Evolutionary conservation across 2,329 filamentous ascomycete species (phyloP).

Genomic region (Anthostomella pinea): DNA sequence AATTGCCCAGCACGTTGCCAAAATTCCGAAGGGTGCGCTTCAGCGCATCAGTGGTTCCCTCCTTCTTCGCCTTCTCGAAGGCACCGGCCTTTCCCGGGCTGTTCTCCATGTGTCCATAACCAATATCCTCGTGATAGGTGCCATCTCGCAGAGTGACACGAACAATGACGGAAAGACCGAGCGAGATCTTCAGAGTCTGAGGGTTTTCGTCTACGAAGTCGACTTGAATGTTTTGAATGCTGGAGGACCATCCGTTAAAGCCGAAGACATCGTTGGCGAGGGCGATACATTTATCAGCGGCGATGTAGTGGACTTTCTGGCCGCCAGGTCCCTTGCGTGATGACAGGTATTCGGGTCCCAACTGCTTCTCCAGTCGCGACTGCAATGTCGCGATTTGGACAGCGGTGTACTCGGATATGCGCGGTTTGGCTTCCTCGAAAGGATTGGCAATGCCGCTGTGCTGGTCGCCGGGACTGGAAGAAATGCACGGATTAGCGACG

Average conservation of each 20-base stretch:
- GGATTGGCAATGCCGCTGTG: conserved; percentile 68
- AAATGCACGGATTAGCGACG: conserved; percentile 12
- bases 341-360: conserved; percentile 95
- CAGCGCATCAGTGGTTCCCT: conserved; percentile 90
- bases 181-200: conserved; percentile 72
- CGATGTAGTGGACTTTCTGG: conserved; percentile 85
- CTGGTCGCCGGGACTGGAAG: conserved; percentile 64
- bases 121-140: conserved; percentile 96
- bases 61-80: conserved; percentile 98
- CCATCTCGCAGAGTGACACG: conserved; percentile 88
- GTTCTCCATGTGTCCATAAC: conserved; percentile 96
- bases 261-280: conserved; percentile 39
- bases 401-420: conserved; percentile 81
- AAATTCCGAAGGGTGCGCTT: conserved; percentile 90
- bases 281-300: conserved; percentile 95
- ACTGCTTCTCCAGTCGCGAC: conserved; percentile 81
- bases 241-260: conserved; percentile 71
- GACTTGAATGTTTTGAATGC: conserved; percentile 91
- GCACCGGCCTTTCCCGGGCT: conserved; percentile 91
- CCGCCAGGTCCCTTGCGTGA: conserved; percentile 79
- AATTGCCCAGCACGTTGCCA: conserved; percentile 96
- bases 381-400: conserved; percentile 86
- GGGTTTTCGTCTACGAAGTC: conserved; percentile 91
- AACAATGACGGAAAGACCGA: conserved; percentile 87
- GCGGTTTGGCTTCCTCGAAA: conserved; percentile 69